Evolutionary conservation across 106 monocot genomes (phyloP).

Genomic region (Acorus gramineus): DNA sequence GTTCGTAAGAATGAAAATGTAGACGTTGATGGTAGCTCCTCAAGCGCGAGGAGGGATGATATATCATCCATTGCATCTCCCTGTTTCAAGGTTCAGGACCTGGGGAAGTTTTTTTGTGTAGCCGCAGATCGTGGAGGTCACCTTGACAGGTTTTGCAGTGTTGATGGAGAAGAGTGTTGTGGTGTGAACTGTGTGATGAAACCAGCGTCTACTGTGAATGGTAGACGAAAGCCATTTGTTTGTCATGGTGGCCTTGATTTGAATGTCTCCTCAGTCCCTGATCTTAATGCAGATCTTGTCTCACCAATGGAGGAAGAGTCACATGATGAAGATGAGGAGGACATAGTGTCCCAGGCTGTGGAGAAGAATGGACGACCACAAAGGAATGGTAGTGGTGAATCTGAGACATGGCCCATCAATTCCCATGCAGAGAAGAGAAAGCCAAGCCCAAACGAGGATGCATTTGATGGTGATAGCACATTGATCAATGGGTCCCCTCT

Average conservation of each 20-base stretch:
- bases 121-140: constrained; percentile 65
- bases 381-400: constrained; percentile 57
- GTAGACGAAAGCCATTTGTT: constrained; percentile 17
- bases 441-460: constrained; percentile 18
- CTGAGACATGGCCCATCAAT: constrained; percentile 35
- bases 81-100: constrained; percentile 78
- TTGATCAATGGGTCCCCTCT: constrained; percentile 38
- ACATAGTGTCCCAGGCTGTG: constrained; percentile 16
- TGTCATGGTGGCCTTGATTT: constrained; percentile 47
- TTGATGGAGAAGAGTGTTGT: constrained; percentile 50
- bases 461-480: constrained; percentile 57
- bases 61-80: constrained; percentile 19
- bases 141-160: constrained; percentile 47
- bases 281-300: constrained; percentile 63
- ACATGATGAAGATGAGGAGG: constrained; percentile 30
- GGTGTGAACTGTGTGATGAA: constrained; percentile 21
- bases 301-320: constrained; percentile 21
- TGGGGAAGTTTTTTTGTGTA: constrained; percentile 57
- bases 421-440: constrained; percentile 30
- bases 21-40: constrained; percentile 30
- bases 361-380: constrained; percentile 35
- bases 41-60: constrained; percentile 37
- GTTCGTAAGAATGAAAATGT: constrained; percentile 7
- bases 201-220: constrained; percentile 26
- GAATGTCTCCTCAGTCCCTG: constrained; percentile 64